phyloP scores from a whole-genome alignment of 2,329 filamentous ascomycete genomes.

The Trichophyton mentagrophytes region DNA sequence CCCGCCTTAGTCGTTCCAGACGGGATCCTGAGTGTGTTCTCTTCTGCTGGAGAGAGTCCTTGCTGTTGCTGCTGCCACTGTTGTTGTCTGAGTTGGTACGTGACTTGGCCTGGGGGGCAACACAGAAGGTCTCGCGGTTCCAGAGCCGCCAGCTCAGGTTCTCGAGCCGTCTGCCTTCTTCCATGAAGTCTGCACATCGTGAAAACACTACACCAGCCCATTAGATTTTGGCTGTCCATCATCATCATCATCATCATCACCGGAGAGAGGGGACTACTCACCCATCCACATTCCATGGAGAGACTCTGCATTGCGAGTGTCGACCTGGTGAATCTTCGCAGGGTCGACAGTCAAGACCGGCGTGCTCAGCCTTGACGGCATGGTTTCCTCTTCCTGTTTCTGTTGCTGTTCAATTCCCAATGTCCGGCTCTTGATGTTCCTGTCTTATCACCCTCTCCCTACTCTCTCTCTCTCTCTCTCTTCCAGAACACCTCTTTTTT shows the following conservation, averaged over 20 bases:
- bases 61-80: too few relatives aligned
- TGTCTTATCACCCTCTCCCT: background rate
- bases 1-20: constrained; percentile 17
- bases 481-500: background rate
- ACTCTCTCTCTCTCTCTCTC: background rate
- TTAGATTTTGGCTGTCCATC: constrained; percentile 4
- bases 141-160: constrained; percentile 94
- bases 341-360: constrained; percentile 86
- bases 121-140: constrained; percentile 88
- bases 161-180: constrained; percentile 82
- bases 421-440: background rate
- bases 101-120: constrained; percentile 44
- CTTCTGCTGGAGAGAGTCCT: background rate
- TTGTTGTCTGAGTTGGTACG: background rate
- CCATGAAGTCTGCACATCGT: constrained; percentile 83
- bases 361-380: constrained; percentile 73
- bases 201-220: constrained; percentile 58
- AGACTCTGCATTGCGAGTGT: constrained; percentile 83
- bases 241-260: background rate
- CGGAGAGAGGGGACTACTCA: constrained; percentile 37
- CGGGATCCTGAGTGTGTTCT: background rate
- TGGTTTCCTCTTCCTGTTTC: constrained; percentile 8
- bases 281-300: constrained; percentile 96
- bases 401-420: background rate
- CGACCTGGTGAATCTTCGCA: constrained; percentile 84